Base-by-base conservation (phyloP, 345 rosid species). In the Syzygium grande region DNA sequence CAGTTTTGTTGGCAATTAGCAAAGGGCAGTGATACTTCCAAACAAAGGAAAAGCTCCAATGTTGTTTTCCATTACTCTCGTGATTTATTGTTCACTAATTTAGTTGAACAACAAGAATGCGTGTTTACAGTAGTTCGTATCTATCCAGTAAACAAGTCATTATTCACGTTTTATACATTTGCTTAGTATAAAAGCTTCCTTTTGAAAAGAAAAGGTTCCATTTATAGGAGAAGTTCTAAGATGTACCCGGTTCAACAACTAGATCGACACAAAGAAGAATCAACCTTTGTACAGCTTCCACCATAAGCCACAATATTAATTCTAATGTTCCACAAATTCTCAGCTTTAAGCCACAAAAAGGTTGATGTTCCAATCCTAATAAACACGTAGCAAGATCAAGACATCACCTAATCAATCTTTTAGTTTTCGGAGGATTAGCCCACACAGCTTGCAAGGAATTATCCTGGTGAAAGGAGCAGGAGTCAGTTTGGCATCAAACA, bases 381-480 rank as follows among this genome's bases (percentile, higher is more conserved):
- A 89, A 84, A 52, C 13, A 56, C 86, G 58, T 86, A 87, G 19
- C 83, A n/a, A 77, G 27, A 73, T 21, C 49, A 73, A 38, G 51
- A 54, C 85, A 29, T 87, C 77, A 96, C 98, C 98, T 91, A 68
- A 96, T 94, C 79, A 93, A 85, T 90, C 91, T 94, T 89, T 91
- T 89, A 22, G 90, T 89, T 68, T 84, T 86, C 63, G 56, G 25
- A 56, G 86, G 87, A 63, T 84, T 90, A 54, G 89, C 77, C 96
- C 96, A 95, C 14, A 96, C 94, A 61, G 97, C 98, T 93, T 96
- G 98, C 91, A 96, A 91, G 55, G 96, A 96, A 90, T 95, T 95
- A 89, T 95, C 98, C 97, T 95, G 93, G 56, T 34, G 88, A 90
- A 90, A 55, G 13, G 87, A 51, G 11, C 55, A 79, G 85, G 25